Base-by-base conservation (phyloP, 306 rosid genomes). In the Dryas alaskensis region DNA sequence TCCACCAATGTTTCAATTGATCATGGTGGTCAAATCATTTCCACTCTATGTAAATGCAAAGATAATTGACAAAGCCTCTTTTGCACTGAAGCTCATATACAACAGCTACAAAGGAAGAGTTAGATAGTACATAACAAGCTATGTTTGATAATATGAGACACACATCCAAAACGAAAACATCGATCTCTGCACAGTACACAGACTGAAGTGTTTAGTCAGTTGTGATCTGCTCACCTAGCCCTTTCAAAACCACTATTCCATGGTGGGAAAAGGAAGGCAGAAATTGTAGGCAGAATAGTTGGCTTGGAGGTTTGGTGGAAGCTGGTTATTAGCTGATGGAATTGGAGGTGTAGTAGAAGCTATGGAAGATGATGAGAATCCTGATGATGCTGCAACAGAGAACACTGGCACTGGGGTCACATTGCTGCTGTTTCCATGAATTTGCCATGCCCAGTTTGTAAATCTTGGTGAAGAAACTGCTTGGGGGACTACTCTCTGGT, bases 321-420 rank as follows among this genome's bases (percentile, higher is more conserved):
- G 73, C 13, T 45, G 60, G 46, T 40, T 50, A 66, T 69, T 44
- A 45, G 69, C 46, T 10, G 84, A 60, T 19, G 63, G 73, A 54
- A 31, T 31, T 1, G 85, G 65, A 40, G 67, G 25, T 19, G 54
- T 46, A 67, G 73, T 50, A 45, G 73, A 17, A 42, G 76, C 42
- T 49, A 27, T 63, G 65, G 82, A 45, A 76, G 86, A 76, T 70
- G 88, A 80, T 70, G 88, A 80, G 90, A 87, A 87, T 87, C 90
- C 88, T 84, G 90, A 87, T 87, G 90, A 87, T 87, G 90, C 90
- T 84, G 90, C 90, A 79, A 49, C 44, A 50, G 88, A 78, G 76
- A 75, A 81, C 6, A 76, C 45, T 1, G 83, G 83, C 79, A 73
- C 8, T 17, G 85, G 69, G 69, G 79, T 44, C 9, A 74, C 73